These are phyloP conservation scores for Penicillium mononematosum DNA, from an alignment of 495 filamentous ascomycete genomes.

Conservation along the genomic window DNA sequence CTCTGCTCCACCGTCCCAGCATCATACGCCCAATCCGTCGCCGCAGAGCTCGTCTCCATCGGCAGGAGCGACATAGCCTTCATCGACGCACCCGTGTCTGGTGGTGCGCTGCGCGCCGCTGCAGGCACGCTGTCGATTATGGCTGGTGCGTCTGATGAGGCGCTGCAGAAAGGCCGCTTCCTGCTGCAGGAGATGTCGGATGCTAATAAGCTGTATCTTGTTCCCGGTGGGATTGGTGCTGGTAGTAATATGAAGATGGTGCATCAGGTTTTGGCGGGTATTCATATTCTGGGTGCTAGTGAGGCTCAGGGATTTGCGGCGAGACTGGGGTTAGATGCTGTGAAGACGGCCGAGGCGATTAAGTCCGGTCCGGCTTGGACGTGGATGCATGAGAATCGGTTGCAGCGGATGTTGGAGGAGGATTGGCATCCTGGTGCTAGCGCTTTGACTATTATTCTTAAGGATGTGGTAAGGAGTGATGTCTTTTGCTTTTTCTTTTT, in stretches of 20 bases:
- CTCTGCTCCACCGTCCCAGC: slow-evolving; percentile 76
- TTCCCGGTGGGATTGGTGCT: slow-evolving; percentile 69
- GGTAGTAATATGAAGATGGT: slow-evolving; percentile 90
- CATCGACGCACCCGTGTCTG: slow-evolving; percentile 75
- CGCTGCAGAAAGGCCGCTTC: slow-evolving; percentile 56
- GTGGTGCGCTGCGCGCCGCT: slow-evolving; percentile 70
- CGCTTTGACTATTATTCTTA: slow-evolving; percentile 74
- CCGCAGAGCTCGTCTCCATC: slow-evolving; percentile 49
- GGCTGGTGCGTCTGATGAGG: slow-evolving; percentile 60
- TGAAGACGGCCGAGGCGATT: slow-evolving; percentile 54
- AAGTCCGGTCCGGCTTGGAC: slow-evolving; percentile 61
- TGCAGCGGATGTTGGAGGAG: slow-evolving; percentile 64
- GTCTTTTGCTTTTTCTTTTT: too few relatives aligned
- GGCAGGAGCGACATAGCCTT: slow-evolving; percentile 64
- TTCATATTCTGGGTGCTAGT: slow-evolving; percentile 69
- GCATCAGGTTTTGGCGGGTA: slow-evolving; percentile 77
- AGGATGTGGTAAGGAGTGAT: slow-evolving; percentile 58
- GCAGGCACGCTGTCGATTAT: slow-evolving; percentile 80
- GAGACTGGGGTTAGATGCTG: slow-evolving; percentile 62
- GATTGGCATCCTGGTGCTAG: slow-evolving; percentile 64
- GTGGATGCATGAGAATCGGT: slow-evolving; percentile 82
- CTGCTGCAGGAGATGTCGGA: slow-evolving; percentile 63
- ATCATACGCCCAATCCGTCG: slow-evolving; percentile 60
- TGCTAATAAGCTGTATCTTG: slow-evolving; percentile 65
- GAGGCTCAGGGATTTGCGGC: slow-evolving; percentile 75